A percentile compares a stretch with the other conserved stretches of the same genome.
Evolutionary conservation across 495 filamentous ascomycete genomes (phyloP).

Genomic region (Terfezia claveryi): DNA sequence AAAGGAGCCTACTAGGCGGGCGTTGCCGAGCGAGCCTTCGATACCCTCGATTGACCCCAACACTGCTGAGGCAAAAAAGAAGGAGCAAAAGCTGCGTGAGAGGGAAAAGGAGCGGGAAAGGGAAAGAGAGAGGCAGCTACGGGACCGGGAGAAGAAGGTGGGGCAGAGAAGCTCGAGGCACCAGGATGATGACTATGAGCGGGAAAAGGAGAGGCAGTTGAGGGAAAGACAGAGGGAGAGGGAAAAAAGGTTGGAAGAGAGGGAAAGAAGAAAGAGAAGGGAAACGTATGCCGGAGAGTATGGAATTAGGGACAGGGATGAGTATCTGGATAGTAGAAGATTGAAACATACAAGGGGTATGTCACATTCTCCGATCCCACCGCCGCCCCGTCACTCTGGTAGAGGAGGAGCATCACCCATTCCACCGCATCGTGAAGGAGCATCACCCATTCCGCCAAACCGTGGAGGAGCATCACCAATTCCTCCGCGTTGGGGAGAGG

Average conservation of each 20-base stretch:
- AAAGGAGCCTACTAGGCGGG: not conserved
- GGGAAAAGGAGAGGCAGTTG: not conserved
- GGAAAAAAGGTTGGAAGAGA: not conserved
- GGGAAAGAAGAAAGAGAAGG: not conserved
- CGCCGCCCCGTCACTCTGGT: not conserved
- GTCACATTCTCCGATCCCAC: not conserved
- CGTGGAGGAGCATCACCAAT: not conserved
- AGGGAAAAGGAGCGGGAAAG: constrained; percentile 10
- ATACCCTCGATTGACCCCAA: not conserved
- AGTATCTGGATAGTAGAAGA: not conserved
- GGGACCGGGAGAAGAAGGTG: not conserved
- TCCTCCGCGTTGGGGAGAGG: not conserved
- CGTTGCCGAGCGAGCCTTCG: not conserved
- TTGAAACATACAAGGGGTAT: not conserved
- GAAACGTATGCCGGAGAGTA: not conserved
- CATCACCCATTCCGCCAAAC: not conserved
- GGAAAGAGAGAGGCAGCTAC: not conserved
- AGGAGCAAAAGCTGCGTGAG: constrained; percentile 4
- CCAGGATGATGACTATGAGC: not conserved
- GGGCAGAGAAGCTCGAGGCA: not conserved
- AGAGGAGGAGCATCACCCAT: not conserved
- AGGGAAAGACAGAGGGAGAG: not conserved
- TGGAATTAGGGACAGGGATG: not conserved
- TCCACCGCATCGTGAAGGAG: not conserved
- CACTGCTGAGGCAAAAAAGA: constrained; percentile 3